phyloP scores from a whole-genome alignment of 441 rosid genomes.

The Pelargonium myrrhifolium region DNA sequence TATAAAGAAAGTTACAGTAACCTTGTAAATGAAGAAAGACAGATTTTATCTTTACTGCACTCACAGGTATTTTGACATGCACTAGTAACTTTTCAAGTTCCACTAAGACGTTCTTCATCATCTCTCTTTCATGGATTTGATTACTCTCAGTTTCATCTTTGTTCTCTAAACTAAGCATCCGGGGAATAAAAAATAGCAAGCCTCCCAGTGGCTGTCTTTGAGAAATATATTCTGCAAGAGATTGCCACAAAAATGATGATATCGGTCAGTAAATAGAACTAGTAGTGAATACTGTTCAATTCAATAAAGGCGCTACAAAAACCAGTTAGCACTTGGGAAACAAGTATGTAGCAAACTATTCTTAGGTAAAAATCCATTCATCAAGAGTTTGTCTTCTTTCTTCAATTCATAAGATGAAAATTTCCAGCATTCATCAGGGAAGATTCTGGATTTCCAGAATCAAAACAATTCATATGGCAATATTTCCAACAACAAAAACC shows the following conservation, averaged over 20 bases:
- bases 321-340: neutral
- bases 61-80: conserved; percentile 70
- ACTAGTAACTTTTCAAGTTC: conserved; percentile 71
- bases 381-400: neutral
- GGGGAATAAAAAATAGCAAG: conserved; percentile 75
- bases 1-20: neutral
- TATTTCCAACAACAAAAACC: too few species aligned
- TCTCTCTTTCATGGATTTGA: conserved; percentile 28
- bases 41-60: conserved; percentile 25
- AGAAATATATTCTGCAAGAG: conserved; percentile 54
- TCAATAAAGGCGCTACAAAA: neutral
- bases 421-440: too few species aligned
- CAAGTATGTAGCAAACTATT: neutral
- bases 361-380: neutral
- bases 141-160: conserved; percentile 21
- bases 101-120: conserved; percentile 32
- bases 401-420: neutral
- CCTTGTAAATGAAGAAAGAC: neutral
- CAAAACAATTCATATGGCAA: too few species aligned
- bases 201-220: conserved; percentile 74
- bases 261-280: conserved; percentile 1
- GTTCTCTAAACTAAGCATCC: conserved; percentile 42
- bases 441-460: too few species aligned
- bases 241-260: neutral
- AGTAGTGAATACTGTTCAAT: neutral